Base-by-base conservation (phyloP, 1,284 basidiomycete species). In the Leccinum angustisporum region DNA sequence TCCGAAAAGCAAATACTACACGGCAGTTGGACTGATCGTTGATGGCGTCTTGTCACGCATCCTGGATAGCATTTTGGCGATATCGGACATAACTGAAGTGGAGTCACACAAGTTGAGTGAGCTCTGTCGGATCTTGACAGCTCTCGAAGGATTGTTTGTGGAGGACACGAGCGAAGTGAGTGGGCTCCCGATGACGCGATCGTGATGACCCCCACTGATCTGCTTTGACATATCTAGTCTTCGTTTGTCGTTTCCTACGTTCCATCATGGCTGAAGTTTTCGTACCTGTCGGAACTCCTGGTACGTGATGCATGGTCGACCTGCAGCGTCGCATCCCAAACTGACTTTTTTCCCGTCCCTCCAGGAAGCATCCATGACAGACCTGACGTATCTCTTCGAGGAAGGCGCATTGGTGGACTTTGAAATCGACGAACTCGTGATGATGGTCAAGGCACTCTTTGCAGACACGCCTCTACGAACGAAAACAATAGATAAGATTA, bases 211-310 rank as follows among this genome's bases (percentile, higher is more conserved):
- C 54, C 16, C 52, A 18, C 46, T 61, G 59, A 73, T 38, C 10
- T 7, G 10, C 21, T 55, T 48, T 61, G 13, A 16, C 11, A 5
- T 59, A 16, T 53, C 38, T 64, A 91, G 85, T 81, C 86, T n/a
- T 86, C 88, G 1, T 85, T 89, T 61, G 85, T 88, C 13, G 85
- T 86, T 2, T 85, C 84, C 1, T 91, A 92, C 66, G 93, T 95
- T 16, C 91, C 92, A 1, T 88, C 86, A n/a, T 98, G 94, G 95
- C 83, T 97, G 69, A 97, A 97, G 74, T 96, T 94, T 75, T 94
- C 91, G 21, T 98, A 97, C 76, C 80, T 97, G 1, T 91, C 91
- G 2, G 95, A 97, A 74, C 80, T 98, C 11, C 75, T 98, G 77
- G 94, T 94, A 65, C 61, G 90, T 81, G 16, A 25, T 48, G 46